Evolutionary conservation across 306 rosid genomes (phyloP), one percentile per base, ranked within the genome.

Genomic region (Quercus bicolor): DNA sequence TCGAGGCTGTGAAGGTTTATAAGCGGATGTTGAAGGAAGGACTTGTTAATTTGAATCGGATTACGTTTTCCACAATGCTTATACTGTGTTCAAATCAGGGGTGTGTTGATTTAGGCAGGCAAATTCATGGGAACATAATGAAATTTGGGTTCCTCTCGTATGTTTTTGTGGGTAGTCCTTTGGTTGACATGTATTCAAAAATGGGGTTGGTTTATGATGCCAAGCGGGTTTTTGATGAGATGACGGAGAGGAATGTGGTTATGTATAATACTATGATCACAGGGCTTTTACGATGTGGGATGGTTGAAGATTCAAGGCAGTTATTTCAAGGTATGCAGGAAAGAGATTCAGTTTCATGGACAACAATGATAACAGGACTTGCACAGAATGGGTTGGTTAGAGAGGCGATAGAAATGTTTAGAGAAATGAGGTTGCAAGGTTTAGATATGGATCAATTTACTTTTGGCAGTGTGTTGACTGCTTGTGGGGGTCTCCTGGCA

Each of bases 311-410:
- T 75, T 78, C 97, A 0, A 84, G 75, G 84, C 28, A 33, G 34
- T 74, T 88, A 70, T 92, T 94, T 86, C 40, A 70, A 33, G 82
- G 80, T 6, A 94, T 94, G 97, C 66, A 29, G 16, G 92, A 88
- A 78, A 92, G 82, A 78, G 95, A 94, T 83, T 88, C 90, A 0
- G 87, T 92, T 81, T 87, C 97, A 5, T 89, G 98, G 98, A 94
- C 97, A 0, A 87, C 97, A 0, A 87, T 91, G 93, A 88, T 92
- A 79, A 79, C 95, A 0, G 98, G 98, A n/a, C 88, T 85, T 51
- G 80, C 87, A 18, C 91, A 85, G 79, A 94, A 94, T 79, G 92
- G 93, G 15, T 78, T 90, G 78, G 72, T 83, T 7, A 78, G 78
- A 79, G 93, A 88, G 68, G 97, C 92, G 0, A 73, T 92, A 71